Base-by-base conservation (phyloP, 345 rosid species). In the Brassica rapa region DNA sequence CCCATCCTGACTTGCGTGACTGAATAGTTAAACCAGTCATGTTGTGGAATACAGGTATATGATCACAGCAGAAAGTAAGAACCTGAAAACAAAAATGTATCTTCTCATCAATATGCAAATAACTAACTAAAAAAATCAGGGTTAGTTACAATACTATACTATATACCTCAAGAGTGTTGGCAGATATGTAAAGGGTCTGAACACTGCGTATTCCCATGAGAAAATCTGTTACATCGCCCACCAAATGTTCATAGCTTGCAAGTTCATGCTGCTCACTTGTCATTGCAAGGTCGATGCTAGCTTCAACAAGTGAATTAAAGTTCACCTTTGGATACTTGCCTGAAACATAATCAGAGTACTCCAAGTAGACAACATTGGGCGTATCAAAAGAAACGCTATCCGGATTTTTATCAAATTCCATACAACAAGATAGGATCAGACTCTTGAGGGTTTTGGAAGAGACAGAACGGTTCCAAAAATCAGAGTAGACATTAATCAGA, bases 151-250 rank as follows among this genome's bases (percentile, higher is more conserved):
- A 41, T 10, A 53, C 41, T 57, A 68, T 49, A 19, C 21, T 19
- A 19, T 19, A 19, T 19, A 77, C 75, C 80, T 77, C 56, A 33
- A 77, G 68, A 25, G 70, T 10, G 12, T 23, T 1, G 41, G 63
- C 70, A 70, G 74, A 61, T 70, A 70, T 33, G 16, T 62, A 33
- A 6, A 77, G 75, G 29, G 27, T 77, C 39, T 35, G 59, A 33
- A 70, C 80, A 62, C 2, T 69, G 63, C 55, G 3, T 32, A 77
- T 77, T n/a, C 75, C 80, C 64, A 23, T 33, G 21, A 77, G 15
- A 33, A 69, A 62, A n/a, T 32, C 41, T 0, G 62, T 33, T 6
- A 62, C 75, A 70, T 62, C 4, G 37, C 19, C 68, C 30, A 46
- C 53, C 53, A 61, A 60, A 43, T 2, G 21, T 30, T 19, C 66